Conservation (phyloP, 2,329 filamentous ascomycete species). For the Chrysoporthe cubensis region DNA sequence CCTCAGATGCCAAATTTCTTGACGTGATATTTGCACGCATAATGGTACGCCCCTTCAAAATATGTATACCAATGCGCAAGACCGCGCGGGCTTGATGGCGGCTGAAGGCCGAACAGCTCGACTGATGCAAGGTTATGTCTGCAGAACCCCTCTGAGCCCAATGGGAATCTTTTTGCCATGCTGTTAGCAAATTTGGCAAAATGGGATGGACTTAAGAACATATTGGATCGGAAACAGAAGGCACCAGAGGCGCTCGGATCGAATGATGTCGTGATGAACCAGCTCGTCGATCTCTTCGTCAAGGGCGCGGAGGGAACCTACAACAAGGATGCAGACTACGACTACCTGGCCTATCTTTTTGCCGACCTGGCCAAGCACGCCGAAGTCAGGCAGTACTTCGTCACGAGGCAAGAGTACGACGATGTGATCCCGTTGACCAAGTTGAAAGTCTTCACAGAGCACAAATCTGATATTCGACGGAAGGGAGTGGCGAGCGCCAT, state of each 20-base stretch:
- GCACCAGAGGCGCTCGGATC: constrained; percentile 72
- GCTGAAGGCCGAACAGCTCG: constrained; percentile 10
- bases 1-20: constrained; percentile 80
- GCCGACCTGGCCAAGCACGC: constrained; percentile 87
- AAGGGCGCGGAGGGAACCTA: constrained; percentile 82
- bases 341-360: constrained; percentile 93
- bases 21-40: constrained; percentile 73
- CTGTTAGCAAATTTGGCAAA: constrained; percentile 91
- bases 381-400: constrained; percentile 75
- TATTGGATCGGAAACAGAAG: constrained; percentile 70
- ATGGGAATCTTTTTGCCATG: constrained; percentile 87
- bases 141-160: constrained; percentile 69
- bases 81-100: constrained; percentile 18
- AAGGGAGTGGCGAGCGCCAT: constrained; percentile 96
- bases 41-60: constrained; percentile 60
- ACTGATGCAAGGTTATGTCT: constrained; percentile 26
- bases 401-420: constrained; percentile 76
- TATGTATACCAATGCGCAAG: background rate
- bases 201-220: constrained; percentile 69
- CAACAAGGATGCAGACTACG: constrained; percentile 84
- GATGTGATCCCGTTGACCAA: constrained; percentile 87
- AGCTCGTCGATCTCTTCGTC: constrained; percentile 94
- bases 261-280: constrained; percentile 78
- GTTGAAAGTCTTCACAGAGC: constrained; percentile 92
- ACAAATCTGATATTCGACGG: constrained; percentile 78